Evolutionary conservation across 192 early-diverging fungal genomes (phyloP), one percentile per base, ranked within the genome.

Genomic region (Radiomyces spectabilis): DNA sequence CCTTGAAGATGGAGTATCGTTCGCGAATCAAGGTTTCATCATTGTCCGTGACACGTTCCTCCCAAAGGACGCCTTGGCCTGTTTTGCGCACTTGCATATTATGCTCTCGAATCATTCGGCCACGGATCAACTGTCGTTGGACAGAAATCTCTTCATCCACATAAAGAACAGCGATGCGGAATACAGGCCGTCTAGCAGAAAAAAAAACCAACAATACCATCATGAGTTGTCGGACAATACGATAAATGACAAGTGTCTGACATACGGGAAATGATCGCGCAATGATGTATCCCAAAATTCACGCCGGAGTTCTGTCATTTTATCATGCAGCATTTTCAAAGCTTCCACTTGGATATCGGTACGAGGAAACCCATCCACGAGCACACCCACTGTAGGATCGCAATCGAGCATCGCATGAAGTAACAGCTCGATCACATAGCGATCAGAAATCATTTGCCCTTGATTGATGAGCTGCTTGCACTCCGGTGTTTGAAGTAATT

Each of bases 101-200:
- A 37, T 80, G 72, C 8, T 80, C 75, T 37, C 69, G 59, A 42
- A 77, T 77, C 37, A 68, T 57, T 29, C 46, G 48, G 5, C 78
- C 78, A 15, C 78, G 47, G 31, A 66, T 53, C 25, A 80, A 43
- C 25, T 80, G 78, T n/a, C 78, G 61, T 13, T 51, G 63, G 5
- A 80, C 68, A 13, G 75, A 77, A 24, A 80, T 74, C 19, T 80
- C 78, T 40, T 80, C 78, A 46, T 80, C 78, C 0, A 80, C 78
- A 59, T 80, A 80, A 19, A 80, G 35, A 21, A 80, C 78, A 37
- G 66, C 69, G 34, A 80, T 80, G 10, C 78, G 72, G 46, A 80
- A 80, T 3, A 74, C 74, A 12, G 78, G 78, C 12, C 78, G 64
- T 25, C 68, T 69, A 63, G 8, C 37, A 15, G 19, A 33, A 12